Conservation (phyloP, 2,329 filamentous ascomycete genomes). For the Exophiala bonariae region DNA sequence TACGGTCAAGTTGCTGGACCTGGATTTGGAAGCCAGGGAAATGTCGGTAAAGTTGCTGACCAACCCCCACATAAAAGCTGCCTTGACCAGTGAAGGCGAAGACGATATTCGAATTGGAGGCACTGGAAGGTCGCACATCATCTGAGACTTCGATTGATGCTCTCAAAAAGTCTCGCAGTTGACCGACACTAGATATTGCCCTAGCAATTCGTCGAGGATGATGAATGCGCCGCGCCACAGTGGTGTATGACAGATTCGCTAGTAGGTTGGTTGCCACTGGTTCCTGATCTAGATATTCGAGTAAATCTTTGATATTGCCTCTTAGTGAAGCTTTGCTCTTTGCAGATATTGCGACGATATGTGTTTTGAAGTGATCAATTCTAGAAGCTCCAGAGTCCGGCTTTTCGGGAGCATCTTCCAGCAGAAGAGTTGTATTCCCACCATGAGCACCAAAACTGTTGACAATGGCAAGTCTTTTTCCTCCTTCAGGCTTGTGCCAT, state of each 20-base stretch:
- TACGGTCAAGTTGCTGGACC: constrained; percentile 34
- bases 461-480: constrained; percentile 47
- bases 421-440: constrained; percentile 61
- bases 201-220: constrained; percentile 39
- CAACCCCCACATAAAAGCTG: constrained; percentile 30
- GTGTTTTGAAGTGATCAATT: constrained; percentile 52
- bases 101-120: neutral
- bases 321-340: constrained; percentile 47
- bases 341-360: constrained; percentile 58
- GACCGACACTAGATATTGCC: constrained; percentile 27
- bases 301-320: constrained; percentile 55
- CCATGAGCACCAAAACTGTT: constrained; percentile 73
- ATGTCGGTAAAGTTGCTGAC: constrained; percentile 32
- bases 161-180: constrained; percentile 25
- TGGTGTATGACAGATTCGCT: constrained; percentile 61
- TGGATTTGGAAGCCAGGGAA: constrained; percentile 32
- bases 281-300: constrained; percentile 49
- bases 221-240: constrained; percentile 63
- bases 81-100: constrained; percentile 44
- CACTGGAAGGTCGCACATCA: neutral
- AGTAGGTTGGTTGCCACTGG: constrained; percentile 49
- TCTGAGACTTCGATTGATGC: constrained; percentile 23
- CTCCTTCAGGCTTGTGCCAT: constrained; percentile 35
- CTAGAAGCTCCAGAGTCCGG: constrained; percentile 23
- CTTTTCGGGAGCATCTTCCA: constrained; percentile 37